A percentile compares a stretch with the other conserved stretches of the same genome.
These are phyloP conservation scores for Lumnitzera racemosa DNA, from an alignment of 345 rosid species.

Conservation along the genomic window DNA sequence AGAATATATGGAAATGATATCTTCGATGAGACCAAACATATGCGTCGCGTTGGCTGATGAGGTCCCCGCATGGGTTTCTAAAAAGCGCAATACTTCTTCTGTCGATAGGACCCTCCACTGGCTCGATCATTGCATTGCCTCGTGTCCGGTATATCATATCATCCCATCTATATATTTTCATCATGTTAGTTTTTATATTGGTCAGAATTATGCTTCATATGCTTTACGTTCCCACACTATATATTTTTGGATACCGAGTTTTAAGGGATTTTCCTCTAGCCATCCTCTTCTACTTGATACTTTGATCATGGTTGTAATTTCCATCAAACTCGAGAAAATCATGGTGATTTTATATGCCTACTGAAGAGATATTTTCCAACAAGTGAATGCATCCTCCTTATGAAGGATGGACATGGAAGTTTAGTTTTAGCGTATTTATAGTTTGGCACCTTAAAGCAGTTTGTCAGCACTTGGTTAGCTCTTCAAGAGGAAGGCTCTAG, in stretches of 20 bases:
- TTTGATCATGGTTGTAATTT: background rate
- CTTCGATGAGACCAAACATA: constrained; percentile 51
- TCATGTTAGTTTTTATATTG: too few relatives aligned
- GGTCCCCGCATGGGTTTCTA: constrained; percentile 64
- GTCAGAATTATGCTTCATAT: too few relatives aligned
- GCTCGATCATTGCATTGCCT: constrained; percentile 65
- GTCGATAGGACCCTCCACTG: constrained; percentile 67
- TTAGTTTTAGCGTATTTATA: too few relatives aligned
- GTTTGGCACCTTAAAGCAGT: too few relatives aligned
- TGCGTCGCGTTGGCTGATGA: constrained; percentile 76
- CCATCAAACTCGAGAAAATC: background rate
- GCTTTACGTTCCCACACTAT: too few relatives aligned
- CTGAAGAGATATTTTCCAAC: background rate
- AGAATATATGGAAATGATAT: constrained; percentile 53
- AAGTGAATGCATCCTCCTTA: too few relatives aligned
- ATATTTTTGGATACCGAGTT: too few relatives aligned
- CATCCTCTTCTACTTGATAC: too few relatives aligned
- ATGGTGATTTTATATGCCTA: background rate
- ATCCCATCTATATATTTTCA: background rate
- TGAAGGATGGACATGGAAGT: too few relatives aligned
- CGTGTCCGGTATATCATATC: constrained; percentile 28
- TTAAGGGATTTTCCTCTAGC: too few relatives aligned
- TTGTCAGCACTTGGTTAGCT: too few relatives aligned
- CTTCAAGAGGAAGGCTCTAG: too few relatives aligned
- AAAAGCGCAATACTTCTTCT: constrained; percentile 47